phyloP scores from a whole-genome alignment of 2,329 filamentous ascomycete species.

The Fusarium oxysporum region DNA sequence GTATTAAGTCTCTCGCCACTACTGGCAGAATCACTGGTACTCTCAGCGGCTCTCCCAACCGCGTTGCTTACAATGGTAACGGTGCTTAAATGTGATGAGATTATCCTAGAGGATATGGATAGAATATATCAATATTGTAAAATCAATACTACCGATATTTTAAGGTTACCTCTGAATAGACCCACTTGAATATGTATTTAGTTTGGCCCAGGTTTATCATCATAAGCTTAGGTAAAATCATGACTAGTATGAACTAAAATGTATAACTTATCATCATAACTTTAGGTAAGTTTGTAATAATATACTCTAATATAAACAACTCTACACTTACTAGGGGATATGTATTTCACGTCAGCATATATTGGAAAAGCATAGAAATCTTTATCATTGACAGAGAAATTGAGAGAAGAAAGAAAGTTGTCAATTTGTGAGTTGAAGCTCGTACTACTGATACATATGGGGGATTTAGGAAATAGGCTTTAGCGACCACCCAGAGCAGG shows the following conservation, averaged over 20 bases:
- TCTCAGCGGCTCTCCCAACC: slow-evolving; percentile 56
- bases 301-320: neutral
- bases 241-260: accelerated
- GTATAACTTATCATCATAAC: neutral
- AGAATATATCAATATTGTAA: neutral
- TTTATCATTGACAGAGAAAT: neutral
- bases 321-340: too few relatives aligned
- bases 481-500: neutral
- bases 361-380: neutral
- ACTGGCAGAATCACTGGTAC: slow-evolving; percentile 53
- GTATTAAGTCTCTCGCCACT: slow-evolving; percentile 57
- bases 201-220: accelerated
- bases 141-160: neutral
- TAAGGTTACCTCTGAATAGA: accelerated
- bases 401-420: neutral
- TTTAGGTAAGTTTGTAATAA: neutral
- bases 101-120: neutral
- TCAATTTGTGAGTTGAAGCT: slow-evolving; percentile 3
- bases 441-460: neutral
- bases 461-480: neutral
- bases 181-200: neutral
- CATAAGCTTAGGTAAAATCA: accelerated
- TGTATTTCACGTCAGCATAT: accelerated
- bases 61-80: slow-evolving; percentile 61
- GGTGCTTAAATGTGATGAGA: slow-evolving; percentile 19